These are phyloP conservation scores for Arabidopsis arenosa DNA, from an alignment of 345 rosid species.

Conservation along the genomic window DNA sequence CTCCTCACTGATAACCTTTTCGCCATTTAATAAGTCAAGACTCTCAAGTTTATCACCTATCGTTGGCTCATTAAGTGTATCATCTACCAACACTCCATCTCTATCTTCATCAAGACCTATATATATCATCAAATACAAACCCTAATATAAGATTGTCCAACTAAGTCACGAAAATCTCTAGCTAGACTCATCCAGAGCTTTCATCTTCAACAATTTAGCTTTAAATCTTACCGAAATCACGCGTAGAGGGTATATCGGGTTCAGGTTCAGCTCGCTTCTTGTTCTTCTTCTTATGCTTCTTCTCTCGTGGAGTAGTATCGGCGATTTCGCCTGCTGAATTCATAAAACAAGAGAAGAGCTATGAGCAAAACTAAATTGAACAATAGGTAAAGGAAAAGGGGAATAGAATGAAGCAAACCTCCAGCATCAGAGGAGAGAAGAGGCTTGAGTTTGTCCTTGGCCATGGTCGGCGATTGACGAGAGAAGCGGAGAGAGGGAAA, in stretches of 20 bases:
- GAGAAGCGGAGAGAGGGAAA: constrained; percentile 25
- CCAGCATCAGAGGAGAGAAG: constrained; percentile 45
- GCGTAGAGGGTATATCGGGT: constrained; percentile 30
- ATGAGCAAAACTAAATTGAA: not conserved
- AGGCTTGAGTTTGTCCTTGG: constrained; percentile 51
- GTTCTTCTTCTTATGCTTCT: constrained; percentile 42
- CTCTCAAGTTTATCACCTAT: constrained; percentile 87
- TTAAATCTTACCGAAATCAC: constrained; percentile 38
- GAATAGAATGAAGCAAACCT: constrained; percentile 20
- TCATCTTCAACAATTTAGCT: not conserved
- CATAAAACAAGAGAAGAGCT: not conserved
- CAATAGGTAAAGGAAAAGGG: not conserved
- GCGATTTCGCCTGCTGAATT: constrained; percentile 39
- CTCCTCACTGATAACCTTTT: constrained; percentile 44
- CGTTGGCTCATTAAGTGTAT: constrained; percentile 78
- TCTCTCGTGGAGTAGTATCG: constrained; percentile 32
- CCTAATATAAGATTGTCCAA: not conserved
- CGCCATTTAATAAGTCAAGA: constrained; percentile 55
- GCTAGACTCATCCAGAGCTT: not conserved
- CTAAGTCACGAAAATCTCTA: not conserved
- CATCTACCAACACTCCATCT: constrained; percentile 69
- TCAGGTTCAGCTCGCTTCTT: constrained; percentile 46
- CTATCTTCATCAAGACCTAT: constrained; percentile 65
- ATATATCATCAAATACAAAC: not conserved
- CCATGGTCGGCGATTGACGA: constrained; percentile 46